Base-by-base conservation (phyloP, 2,329 filamentous ascomycete genomes). In the Talaromyces funiculosus region DNA sequence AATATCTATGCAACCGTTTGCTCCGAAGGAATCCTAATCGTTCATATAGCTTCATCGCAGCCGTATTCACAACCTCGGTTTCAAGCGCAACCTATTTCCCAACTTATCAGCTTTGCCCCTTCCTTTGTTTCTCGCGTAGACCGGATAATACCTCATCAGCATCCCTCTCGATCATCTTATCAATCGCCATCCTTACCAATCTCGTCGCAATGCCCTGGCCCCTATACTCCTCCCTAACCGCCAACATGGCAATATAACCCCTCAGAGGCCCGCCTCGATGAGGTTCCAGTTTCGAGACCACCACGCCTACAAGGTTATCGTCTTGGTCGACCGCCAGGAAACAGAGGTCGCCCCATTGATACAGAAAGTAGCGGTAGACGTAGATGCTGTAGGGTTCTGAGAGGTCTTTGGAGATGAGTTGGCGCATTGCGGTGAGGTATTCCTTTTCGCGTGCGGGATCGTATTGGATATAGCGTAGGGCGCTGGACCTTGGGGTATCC, bases 301-400 rank as follows among this genome's bases (percentile, higher is more conserved):
- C 89, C 49, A 97, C 92, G 61, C 94, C 94, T 62, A 96, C 84
- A 60, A 99, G 84, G n/a, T 72, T 66, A 40, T 72, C 61, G 22
- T 72, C 65, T 63, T 89, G 81, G 47, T 82, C 79, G 64, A 83
- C 76, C 38, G 81, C 78, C 86, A 97, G 90, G 76, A 91, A 97
- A 76, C 94, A 99, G n/a, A 99, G 80, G 71, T 97, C 89, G 4
- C 90, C 90, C 94, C 94, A 99, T 83, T 97, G 92, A 72, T 95
- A 96, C 18, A 99, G 80, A 69, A 99, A 99, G 75, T 99, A 99
- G 33, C 94, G 87, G 75, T 97, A 99, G 61, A 99, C 94, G 78
- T 99, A 99, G 73, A 99, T 97, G 77, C 93, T 97, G 75, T 99
- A 99, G 1, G 94, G 94, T 75, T 99, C 94, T 67, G 93, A 97